These are phyloP conservation scores for Neonectria ditissima DNA, from an alignment of 2,329 filamentous ascomycete species.

Conservation along the genomic window DNA sequence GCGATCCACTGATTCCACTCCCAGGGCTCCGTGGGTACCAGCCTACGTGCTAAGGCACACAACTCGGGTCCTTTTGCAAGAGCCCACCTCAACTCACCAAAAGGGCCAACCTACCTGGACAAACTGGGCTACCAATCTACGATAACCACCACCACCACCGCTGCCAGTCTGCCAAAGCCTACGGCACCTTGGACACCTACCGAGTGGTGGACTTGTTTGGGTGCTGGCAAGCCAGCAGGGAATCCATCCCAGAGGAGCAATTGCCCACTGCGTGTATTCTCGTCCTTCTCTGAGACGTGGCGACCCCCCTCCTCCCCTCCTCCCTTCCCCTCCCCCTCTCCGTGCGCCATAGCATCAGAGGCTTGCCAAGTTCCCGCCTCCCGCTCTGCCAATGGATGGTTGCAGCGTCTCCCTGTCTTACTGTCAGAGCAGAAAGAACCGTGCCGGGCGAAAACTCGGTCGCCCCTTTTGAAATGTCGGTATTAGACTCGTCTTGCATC, in stretches of 20 bases:
- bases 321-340: conserved; percentile 1
- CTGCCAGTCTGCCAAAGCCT: background rate
- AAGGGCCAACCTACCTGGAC: conserved; percentile 8
- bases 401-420: conserved; percentile 8
- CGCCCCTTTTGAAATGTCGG: conserved; percentile 23
- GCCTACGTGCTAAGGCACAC: conserved; percentile 12
- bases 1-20: conserved; percentile 38
- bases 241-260: conserved; percentile 2
- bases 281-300: background rate
- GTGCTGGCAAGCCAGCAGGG: background rate
- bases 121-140: conserved; percentile 1
- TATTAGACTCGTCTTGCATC: conserved; percentile 8
- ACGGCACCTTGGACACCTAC: background rate
- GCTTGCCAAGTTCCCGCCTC: conserved; percentile 11
- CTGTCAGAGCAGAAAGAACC: background rate
- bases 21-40: conserved; percentile 35
- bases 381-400: conserved; percentile 4
- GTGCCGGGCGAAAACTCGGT: conserved; percentile 1
- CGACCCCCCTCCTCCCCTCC: background rate
- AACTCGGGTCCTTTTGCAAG: conserved; percentile 43
- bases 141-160: conserved; percentile 4
- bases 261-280: background rate
- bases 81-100: conserved; percentile 21
- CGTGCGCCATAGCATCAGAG: conserved; percentile 1
- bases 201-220: conserved; percentile 13